Evolutionary conservation across 208 protist species (phyloP), one percentile per base, ranked within the genome.

Genomic region (Acanthamoeba castellanii): DNA sequence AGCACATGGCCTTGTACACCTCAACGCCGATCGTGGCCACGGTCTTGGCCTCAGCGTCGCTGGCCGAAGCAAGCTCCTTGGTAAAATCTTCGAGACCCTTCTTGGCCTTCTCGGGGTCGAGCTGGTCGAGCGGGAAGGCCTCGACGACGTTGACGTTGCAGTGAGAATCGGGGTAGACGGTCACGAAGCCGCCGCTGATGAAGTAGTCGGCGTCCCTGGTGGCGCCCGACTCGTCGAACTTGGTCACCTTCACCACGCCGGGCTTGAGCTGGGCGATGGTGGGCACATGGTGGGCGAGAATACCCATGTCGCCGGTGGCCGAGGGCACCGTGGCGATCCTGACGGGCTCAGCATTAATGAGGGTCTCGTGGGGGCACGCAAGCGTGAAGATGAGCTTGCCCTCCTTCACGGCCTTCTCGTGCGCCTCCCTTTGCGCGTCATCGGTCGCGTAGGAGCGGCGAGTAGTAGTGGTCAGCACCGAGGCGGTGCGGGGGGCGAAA

Each of bases 271-370:
- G 27, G 20, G 95, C 89, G 57, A 97, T 88, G 27, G 87, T 95
- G 76, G 96, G 95, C 14, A 96, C 95, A 93, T 97, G 96, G 84
- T 96, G 82, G 30, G 76, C 88, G 55, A 96, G 95, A 45, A 97
- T 95, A 92, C 96, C 96, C 52, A 97, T 93, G 50, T 96, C 93
- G 55, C 96, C 96, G 18, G 64, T 70, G 27, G 61, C 47, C 30
- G 84, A 78, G 45, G 96, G 96, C 32, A 97, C 81, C 84, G 89
- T 96, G 55, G 95, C 95, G 57, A 95, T 94, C 11, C 64, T 25
- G 13, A 97, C 95, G 57, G 50, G 32, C 52, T 74, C 76, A 20
- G 76, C 55, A 27, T 95, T 81, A 78, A 93, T 45, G 89, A 78
- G 32, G 42, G 89, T 93, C 32, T 50, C 42, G 32, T 81, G 66